Base-by-base conservation (phyloP, 306 rosid genomes). In the Rosa multiflora region DNA sequence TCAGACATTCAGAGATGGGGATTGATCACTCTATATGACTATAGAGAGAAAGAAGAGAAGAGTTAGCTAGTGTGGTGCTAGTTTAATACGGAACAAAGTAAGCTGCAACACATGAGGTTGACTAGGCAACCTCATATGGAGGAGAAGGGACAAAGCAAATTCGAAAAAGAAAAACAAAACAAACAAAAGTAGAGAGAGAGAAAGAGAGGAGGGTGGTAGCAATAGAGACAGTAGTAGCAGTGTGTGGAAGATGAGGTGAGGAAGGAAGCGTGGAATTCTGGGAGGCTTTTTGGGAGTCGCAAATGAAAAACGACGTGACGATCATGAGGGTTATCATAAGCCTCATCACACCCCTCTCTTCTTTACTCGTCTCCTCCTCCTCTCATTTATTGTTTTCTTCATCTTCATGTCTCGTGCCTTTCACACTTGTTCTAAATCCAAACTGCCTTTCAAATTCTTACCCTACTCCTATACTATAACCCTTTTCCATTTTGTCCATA, bases 241-340 rank as follows among this genome's bases (percentile, higher is more conserved):
- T 64, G 70, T 66, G 71, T 62, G 74, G 58, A 40, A 43, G 59
- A 32, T 42, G 40, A 73, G 73, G 18, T 39, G 67, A 49, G 72
- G 18, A 70, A 46, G 66, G 58, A 56, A 78, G 84, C 74, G 84
- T 73, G 79, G 83, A 69, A 78, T 94, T 94, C 98, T 89, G 97
- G 97, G 98, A 87, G 97, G 72, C 67, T 85, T 86, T 68, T 90
- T 69, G 97, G 98, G 97, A 91, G 90, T 67, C 72, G 96, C 13
- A 85, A 94, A 76, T 83, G 89, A 88, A 94, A 88, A 94, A 88
- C 91, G 98, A 94, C 98, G 90, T 94, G 96, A 91, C 98, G 96
- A 89, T 89, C 76, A 94, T 94, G 97, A 94, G 94, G 90, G 76
- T 86, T 89, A 94, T 94, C 87, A 92, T 94, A 85, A 90, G 89